Evolutionary conservation across 2,329 filamentous ascomycete species (phyloP), one percentile per base, ranked within the genome.

Genomic region (Pseudohalonectria lignicola): DNA sequence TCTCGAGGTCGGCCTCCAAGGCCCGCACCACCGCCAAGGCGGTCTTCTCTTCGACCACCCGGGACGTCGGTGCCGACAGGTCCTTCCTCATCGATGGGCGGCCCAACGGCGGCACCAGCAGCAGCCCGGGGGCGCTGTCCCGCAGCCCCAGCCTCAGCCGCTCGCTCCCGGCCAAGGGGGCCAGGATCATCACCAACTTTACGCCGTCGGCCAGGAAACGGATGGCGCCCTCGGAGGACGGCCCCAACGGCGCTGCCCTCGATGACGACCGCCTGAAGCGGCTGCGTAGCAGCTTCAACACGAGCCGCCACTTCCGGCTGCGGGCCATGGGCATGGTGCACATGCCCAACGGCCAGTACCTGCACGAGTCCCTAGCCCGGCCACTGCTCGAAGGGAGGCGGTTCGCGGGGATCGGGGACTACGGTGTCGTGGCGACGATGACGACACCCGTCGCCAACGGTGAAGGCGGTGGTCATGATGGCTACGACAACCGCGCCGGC

Each of bases 311-410:
- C 29, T 69, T 66, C 66, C 54, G 57, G 5, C 54, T 69, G 41
- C 68, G 67, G 37, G 64, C 64, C 31, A 67, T 68, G 64, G 66
- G 64, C 9, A 39, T 50, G 30, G 40, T 49, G 20, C 46, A 45
- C 37, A 50, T 49, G 47, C 47, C 48, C 16, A 46, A 50, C 41
- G 41, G 42, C 18, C 34, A 48, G 40, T 50, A 49, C 32, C 67
- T 43, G 47, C 71, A 70, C 5, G 70, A 75, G 43, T 59, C 61
- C 3, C 56, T 76, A 20, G 48, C 46, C 13, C 37, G 44, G 26
- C 63, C 69, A 19, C 62, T 68, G 46, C 49, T 63, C 30, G 57
- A 61, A 33, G 61, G 61, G 19, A 63, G 60, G 43, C 56, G 57
- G 6, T 62, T 59, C 39, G 48, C 54, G 1, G 59, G 59, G 3